Percentiles rank a stretch among this genome's conserved stretches.
Conservation (phyloP, 768 basidiomycete genomes). For the Terana coerulea region DNA sequence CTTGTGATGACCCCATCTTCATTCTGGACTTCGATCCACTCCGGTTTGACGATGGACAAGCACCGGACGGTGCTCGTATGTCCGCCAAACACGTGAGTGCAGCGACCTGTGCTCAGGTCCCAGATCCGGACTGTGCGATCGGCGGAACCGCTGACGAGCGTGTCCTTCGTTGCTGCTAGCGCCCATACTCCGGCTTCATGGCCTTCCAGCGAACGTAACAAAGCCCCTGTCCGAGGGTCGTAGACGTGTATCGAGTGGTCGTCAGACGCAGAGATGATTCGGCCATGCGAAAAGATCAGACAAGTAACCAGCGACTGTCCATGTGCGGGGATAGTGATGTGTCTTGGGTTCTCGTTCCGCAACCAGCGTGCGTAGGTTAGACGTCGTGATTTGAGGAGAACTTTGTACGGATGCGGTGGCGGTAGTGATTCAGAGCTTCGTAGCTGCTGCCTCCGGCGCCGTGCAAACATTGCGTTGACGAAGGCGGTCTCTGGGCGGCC, state of each 20-base stretch:
- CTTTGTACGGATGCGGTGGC: constrained; percentile 84
- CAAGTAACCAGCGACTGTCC: constrained; percentile 93
- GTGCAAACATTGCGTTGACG: constrained; percentile 63
- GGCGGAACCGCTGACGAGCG: constrained; percentile 88
- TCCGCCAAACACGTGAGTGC: constrained; percentile 92
- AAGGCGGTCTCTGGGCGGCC: constrained; percentile 81
- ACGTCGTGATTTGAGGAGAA: constrained; percentile 88
- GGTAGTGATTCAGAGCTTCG: constrained; percentile 49
- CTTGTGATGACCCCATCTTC: constrained; percentile 55
- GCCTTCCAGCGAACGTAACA: constrained; percentile 73
- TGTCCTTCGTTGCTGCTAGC: constrained; percentile 82
- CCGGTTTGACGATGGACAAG: constrained; percentile 93
- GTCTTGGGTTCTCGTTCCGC: constrained; percentile 64
- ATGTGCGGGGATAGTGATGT: constrained; percentile 82
- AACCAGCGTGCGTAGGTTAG: constrained; percentile 81
- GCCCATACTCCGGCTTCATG: constrained; percentile 99
- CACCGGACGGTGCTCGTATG: constrained; percentile 97
- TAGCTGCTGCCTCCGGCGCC: constrained; percentile 43
- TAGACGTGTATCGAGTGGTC: constrained; percentile 97
- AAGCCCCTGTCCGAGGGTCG: constrained; percentile 76
- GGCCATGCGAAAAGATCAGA: constrained; percentile 88
- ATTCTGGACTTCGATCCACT: constrained; percentile 71
- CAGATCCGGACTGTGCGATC: constrained; percentile 93
- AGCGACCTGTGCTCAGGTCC: constrained; percentile 75
- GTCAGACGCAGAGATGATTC: constrained; percentile 96